Evolutionary conservation across 1,139 yeast species (phyloP), one percentile per base, ranked within the genome.

Genomic region (Pichia terricola): DNA sequence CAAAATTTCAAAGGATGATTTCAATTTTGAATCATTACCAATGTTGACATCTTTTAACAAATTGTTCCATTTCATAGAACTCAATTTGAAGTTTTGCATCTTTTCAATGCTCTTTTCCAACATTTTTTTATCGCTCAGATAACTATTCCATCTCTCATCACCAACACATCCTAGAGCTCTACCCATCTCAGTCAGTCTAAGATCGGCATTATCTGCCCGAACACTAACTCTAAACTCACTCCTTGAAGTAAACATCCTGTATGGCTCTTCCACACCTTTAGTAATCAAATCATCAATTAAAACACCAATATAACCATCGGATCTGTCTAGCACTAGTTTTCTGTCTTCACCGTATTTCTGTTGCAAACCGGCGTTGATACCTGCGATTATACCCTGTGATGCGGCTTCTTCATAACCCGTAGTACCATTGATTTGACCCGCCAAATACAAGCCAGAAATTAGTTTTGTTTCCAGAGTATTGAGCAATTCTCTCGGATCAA

Each of bases 401-500:
- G 96, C 96, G 0, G 99, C 99, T 61, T 94, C 99, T 65, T 94
- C 99, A 56, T 94, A 94, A 0, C 99, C 99, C 0, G 99, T 94
- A 1, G 99, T 94, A 38, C 99, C 99, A 59, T 94, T 94, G 38
- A 94, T 94, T 63, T 94, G 99, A 1, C 99, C 99, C 0, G 98
- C 99, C 43, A 94, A 69, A 58, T 67, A 94, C 38, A 94, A 65
- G 0, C 97, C 97, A 22, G 72, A 66, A 1, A 94, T 79, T 5
- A 77, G 64, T 56, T 86, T 88, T 0, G 97, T 87, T 59, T 91
- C 96, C 39, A 94, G 63, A 0, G 95, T 84, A 41, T 72, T 73
- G 44, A 73, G 71, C 45, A 94, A 69, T 57, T 89, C 96, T 50
- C 95, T 72, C 3, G 99, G 98, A 58, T 91, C 96, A 28, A 94